phyloP scores from a whole-genome alignment of 1,139 yeast genomes.

The Sugiyamaella pinicola region DNA sequence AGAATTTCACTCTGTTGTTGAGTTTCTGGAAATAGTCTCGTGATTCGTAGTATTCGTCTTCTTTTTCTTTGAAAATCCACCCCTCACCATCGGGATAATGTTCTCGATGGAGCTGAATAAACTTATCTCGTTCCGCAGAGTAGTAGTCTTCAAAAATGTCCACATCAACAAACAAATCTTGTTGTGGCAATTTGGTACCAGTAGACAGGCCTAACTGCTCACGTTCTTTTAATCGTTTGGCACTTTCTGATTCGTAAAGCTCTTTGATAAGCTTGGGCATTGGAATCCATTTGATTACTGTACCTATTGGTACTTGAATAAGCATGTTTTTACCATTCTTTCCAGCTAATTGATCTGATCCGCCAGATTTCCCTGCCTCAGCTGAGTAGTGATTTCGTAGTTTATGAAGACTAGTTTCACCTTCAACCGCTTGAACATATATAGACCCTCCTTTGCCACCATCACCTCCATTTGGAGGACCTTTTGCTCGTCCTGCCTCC shows the following conservation, averaged over 20 bases:
- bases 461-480: slow-evolving; percentile 98
- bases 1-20: slow-evolving; percentile 61
- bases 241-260: slow-evolving; percentile 15
- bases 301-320: slow-evolving; percentile 89
- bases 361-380: slow-evolving; percentile 70
- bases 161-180: slow-evolving; percentile 17
- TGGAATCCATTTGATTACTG: slow-evolving; percentile 83
- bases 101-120: slow-evolving; percentile 56
- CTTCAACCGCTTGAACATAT: slow-evolving; percentile 76
- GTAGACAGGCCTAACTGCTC: slow-evolving; percentile 1
- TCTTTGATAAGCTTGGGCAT: slow-evolving; percentile 53
- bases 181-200: slow-evolving; percentile 10
- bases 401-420: slow-evolving; percentile 63
- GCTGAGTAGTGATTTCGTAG: slow-evolving; percentile 71
- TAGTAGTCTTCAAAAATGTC: slow-evolving; percentile 21
- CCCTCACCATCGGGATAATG: slow-evolving; percentile 71
- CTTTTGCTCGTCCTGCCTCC: slow-evolving; percentile 80
- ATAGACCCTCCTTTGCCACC: slow-evolving; percentile 94
- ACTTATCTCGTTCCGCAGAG: slow-evolving; percentile 23
- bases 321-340: slow-evolving; percentile 75
- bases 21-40: slow-evolving; percentile 67
- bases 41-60: slow-evolving; percentile 64
- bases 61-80: slow-evolving; percentile 79
- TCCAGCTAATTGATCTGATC: slow-evolving; percentile 79
- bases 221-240: slow-evolving; percentile 16